Evolutionary conservation across 164 flowering plant species (phyloP).

Genomic region (Litsea cubeba): DNA sequence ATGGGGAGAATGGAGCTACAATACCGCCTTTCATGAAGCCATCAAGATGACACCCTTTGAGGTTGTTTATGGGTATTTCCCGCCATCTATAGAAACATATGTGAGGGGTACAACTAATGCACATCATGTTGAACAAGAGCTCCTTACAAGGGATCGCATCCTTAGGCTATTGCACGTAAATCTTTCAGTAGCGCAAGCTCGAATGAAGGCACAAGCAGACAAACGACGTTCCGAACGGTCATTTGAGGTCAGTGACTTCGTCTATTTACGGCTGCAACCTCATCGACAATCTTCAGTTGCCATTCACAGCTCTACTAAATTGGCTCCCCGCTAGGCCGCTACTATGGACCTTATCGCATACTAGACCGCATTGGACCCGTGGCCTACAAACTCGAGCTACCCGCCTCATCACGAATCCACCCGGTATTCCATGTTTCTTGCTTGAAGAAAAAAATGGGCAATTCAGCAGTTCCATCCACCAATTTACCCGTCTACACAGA

Average conservation of each 20-base stretch:
- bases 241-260: background rate
- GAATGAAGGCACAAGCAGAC: background rate
- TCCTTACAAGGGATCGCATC: background rate
- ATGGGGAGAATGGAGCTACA: constrained; percentile 5
- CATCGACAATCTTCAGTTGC: background rate
- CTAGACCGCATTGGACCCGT: background rate
- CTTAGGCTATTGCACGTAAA: background rate
- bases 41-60: constrained; percentile 8
- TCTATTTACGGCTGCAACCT: background rate
- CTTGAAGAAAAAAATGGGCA: background rate
- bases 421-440: constrained; percentile 1
- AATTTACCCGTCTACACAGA: background rate
- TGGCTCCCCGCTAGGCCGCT: background rate
- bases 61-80: constrained; percentile 5
- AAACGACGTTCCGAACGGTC: background rate
- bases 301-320: background rate
- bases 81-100: constrained; percentile 1
- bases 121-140: background rate
- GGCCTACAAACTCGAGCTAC: background rate
- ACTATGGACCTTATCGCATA: background rate
- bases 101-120: background rate
- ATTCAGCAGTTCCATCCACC: background rate
- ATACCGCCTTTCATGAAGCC: constrained; percentile 1
- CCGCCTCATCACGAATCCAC: background rate
- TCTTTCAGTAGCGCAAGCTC: background rate